Base-by-base conservation (phyloP, 306 rosid genomes). In the Amphicarpaea edgeworthii region DNA sequence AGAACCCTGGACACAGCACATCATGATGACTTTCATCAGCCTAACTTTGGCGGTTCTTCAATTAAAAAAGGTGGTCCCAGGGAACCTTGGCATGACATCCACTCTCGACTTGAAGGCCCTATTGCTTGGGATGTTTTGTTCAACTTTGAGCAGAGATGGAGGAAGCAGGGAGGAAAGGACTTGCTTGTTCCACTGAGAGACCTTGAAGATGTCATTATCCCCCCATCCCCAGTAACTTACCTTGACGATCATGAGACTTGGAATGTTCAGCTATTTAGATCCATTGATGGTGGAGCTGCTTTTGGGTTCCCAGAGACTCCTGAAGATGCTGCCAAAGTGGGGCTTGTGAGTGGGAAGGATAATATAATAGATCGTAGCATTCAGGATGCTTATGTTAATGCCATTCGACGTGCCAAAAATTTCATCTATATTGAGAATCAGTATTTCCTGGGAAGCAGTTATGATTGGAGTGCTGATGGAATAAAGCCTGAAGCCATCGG, bases 71-170 rank as follows among this genome's bases (percentile, higher is more conserved):
- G 91, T 55, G 93, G 91, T 9, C 93, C 91, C 0, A 81, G 91
- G 40, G 93, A 89, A 64, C 93, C 93, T 16, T 89, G 93, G 93
- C 93, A 89, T 12, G 93, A 89, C 64, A 85, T 89, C 49, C 93
- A 89, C 54, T 83, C 88, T 23, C 76, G 83, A 14, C 91, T 89
- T 12, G 93, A 89, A 85, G 91, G 93, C 11, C 88, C 93, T 6
- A 81, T 89, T 79, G 93, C 91, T 5, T 89, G 93, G 93, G 93
- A 87, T 67, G 91, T 89, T 46, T 43, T 89, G 74, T 89, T 73
- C 50, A 87, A 89, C 72, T 89, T 89, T 53, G 93, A 89, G 77
- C 93, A 89, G 70, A 81, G 93, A 69, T 89, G 93, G 93, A 87
- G 80, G 77, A 85, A 89, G 75, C 91, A 89, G 51, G 93, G 91